These are phyloP conservation scores for Laguncularia racemosa DNA, from an alignment of 345 rosid genomes.

Conservation along the genomic window DNA sequence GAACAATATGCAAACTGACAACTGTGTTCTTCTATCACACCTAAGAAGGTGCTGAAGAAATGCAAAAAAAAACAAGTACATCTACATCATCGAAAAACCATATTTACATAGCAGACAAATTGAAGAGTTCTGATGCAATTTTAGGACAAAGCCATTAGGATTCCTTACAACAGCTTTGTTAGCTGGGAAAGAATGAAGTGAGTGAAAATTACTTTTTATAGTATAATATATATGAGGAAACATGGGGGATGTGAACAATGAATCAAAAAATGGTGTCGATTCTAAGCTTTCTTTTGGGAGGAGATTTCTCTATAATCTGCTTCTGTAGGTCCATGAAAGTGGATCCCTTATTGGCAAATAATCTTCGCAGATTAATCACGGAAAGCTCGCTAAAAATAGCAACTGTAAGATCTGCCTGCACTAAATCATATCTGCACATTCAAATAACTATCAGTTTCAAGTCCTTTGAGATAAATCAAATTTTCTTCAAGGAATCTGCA, in stretches of 20 bases:
- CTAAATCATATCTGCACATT: slow-evolving; percentile 74
- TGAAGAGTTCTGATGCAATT: no score
- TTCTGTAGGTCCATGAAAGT: slow-evolving; percentile 85
- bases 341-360: slow-evolving; percentile 84
- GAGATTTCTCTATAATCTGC: slow-evolving; percentile 65
- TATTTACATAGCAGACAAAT: no score
- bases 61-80: no score
- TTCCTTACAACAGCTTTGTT: no score
- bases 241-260: not conserved
- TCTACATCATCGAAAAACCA: no score
- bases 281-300: slow-evolving; percentile 74
- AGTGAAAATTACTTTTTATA: not conserved
- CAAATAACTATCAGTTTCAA: not conserved
- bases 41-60: no score
- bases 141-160: no score
- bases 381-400: slow-evolving; percentile 78
- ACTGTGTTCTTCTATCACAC: no score
- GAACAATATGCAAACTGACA: no score
- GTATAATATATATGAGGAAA: not conserved
- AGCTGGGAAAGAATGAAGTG: not conserved
- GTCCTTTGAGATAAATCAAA: not conserved
- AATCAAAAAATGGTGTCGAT: slow-evolving; percentile 77
- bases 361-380: slow-evolving; percentile 81
- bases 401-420: slow-evolving; percentile 89
- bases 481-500: no score